Evolutionary conservation across 768 basidiomycete genomes (phyloP), one percentile per base, ranked within the genome.

Genomic region (Calocybe gangraenosa): DNA sequence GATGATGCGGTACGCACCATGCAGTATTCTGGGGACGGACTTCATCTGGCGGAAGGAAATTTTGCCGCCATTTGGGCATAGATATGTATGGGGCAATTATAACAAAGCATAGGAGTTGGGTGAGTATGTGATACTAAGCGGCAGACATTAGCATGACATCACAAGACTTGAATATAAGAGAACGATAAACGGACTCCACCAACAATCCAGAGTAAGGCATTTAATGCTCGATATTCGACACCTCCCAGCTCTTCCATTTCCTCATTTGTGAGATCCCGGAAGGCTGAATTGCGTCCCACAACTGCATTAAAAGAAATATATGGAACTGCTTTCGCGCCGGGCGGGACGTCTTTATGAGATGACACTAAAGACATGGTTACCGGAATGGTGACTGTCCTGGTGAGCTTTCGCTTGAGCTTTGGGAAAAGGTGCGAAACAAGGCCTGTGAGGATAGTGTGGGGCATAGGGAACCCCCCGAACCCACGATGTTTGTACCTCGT

Each of bases 221-320:
- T 84, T 51, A 96, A 66, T 10, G 87, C 88, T 8, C 92, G 76
- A 58, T 89, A 98, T 61, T 99, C 95, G 6, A 96, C 86, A 15
- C 95, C 94, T 3, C 93, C 93, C 3, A 98, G 67, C 61, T 96
- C 92, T 53, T 95, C 92, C 54, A 89, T 68, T 57, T 97, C 87
- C 37, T 92, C 90, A 15, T 77, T 73, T 0, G 83, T 88, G 42
- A 95, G 65, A 52, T 63, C 68, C 30, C 76, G 74, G 52, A 90
- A 90, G 2, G 68, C 66, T 2, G 87, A 91, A 59, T 94, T 95
- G 25, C 82, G 75, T 0, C 91, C 88, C n/a, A 93, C 89, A 2
- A 78, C 60, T 0, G 91, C 87, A 36, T 90, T 80, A 58, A 96
- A 97, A 1, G 82, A 76, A 47, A 97, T 84, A 61, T 97, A 97